Base-by-base conservation (phyloP, 192 early-diverging fungal species). In the Chytriomyces sp. region DNA sequence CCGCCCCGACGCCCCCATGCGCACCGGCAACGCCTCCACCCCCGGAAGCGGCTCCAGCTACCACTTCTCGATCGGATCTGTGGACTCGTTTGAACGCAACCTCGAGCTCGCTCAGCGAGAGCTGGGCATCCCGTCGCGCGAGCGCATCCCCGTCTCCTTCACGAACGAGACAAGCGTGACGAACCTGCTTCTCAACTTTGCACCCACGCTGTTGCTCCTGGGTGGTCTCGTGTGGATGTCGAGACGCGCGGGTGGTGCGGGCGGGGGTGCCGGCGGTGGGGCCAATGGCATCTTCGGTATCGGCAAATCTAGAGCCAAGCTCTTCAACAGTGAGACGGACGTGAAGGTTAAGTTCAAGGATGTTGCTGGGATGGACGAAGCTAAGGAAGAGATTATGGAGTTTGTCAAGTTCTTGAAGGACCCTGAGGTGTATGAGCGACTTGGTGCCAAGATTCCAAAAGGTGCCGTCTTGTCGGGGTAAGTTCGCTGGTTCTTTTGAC, bases 341-440 rank as follows among this genome's bases (percentile, higher is more conserved):
- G 91, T 99, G 59, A 89, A 93, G 67, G 93, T 99, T 44, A 96
- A 96, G 73, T 99, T 99, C 80, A 97, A 96, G 87, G 96, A 99
- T 78, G 96, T 99, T 0, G 98, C 98, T 10, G 98, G 98, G 7
- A 94, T 94, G 80, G 96, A 99, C 84, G 98, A 99, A 76, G 98
- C 96, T 41, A 99, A 99, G 86, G 91, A 94, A 74, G 98, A 99
- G 82, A 99, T 99, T 58, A 99, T 99, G 98, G 98, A 99, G 86
- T 99, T 99, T 92, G 98, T 99, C 63, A 97, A 98, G 82, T 98
- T 98, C 82, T 81, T 98, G 63, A 99, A 99, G 80, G 90, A 96
- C 76, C 97, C 97, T 33, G 87, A 81, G 41, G 77, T 84, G 28
- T 99, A 95, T 81, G 96, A 99, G 78, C 84, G 86, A 39, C 78